These are phyloP conservation scores for Hemileccinum rubropunctum DNA, from an alignment of 768 basidiomycete species.

Conservation along the genomic window DNA sequence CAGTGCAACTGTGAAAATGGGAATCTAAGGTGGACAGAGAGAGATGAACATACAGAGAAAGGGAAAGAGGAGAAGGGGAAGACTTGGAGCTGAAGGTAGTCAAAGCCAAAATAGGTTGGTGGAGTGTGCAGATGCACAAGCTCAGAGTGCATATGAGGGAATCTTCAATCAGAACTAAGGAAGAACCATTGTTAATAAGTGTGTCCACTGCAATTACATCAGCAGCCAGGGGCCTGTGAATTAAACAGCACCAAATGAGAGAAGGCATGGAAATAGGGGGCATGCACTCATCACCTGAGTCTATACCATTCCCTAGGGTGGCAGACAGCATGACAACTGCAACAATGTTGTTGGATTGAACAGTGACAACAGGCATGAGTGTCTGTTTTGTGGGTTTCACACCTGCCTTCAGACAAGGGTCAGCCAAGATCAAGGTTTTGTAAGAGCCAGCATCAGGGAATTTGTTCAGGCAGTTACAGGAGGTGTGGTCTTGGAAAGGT, in stretches of 20 bases:
- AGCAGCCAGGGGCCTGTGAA: not conserved
- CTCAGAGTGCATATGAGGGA: too few species aligned
- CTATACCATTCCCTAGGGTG: not conserved
- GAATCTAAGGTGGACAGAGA: slow-evolving; percentile 6
- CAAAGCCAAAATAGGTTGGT: too few species aligned
- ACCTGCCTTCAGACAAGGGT: too few species aligned
- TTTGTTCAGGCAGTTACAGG: too few species aligned
- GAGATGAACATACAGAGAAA: slow-evolving; percentile 14
- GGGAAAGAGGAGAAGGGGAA: not conserved
- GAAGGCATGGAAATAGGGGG: slow-evolving; percentile 4
- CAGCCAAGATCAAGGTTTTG: too few species aligned
- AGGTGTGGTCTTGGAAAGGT: too few species aligned
- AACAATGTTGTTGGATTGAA: not conserved
- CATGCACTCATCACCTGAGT: slow-evolving; percentile 8
- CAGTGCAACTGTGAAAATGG: not conserved
- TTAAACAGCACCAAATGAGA: slow-evolving; percentile 10
- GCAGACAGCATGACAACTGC: slow-evolving; percentile 1
- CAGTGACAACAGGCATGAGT: not conserved
- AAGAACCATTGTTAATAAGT: slow-evolving; percentile 31
- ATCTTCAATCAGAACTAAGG: slow-evolving; percentile 29
- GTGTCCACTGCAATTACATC: slow-evolving; percentile 4
- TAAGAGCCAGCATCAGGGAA: too few species aligned
- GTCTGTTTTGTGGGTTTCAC: too few species aligned
- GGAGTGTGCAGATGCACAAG: too few species aligned
- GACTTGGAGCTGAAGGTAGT: slow-evolving; percentile 32